Base-by-base conservation (phyloP, 768 basidiomycete species). In the Inosperma sp. region DNA sequence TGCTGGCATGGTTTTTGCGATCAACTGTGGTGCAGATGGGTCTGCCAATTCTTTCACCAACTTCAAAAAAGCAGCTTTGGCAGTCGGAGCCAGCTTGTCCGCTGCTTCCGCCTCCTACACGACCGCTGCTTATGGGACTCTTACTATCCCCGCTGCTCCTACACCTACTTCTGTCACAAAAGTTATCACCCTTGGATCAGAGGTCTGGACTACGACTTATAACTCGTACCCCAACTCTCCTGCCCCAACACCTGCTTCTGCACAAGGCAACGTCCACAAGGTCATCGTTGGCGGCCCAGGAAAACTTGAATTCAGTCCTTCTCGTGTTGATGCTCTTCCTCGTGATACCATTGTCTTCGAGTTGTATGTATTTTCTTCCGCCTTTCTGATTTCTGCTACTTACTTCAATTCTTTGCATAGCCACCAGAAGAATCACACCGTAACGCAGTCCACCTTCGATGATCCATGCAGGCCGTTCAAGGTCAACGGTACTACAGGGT, bases 391-490 rank as follows among this genome's bases (percentile, higher is more conserved):
- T 43, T 22, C 17, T 7, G 21, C 33, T 14, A 14, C 29, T 16
- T 36, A 26, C 14, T 37, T 49, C 33, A n/a, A n/a, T n/a, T n/a
- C 16, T 21, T 16, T 34, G 23, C 35, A 34, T 39, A 80, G 79
- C 77, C 76, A 76, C 48, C 71, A 74, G 62, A 84, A 83, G 75
- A 86, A 84, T 67, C 83, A 84, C 68, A 78, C 78, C 6, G 81
- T 81, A 19, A 81, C 81, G 17, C 81, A 84, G 65, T 79, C 79
- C 8, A 70, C 77, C 3, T 84, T 86, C 63, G 76, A 70, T 36
- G 74, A 76, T 43, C 83, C 83, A 43, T 85, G 83, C 68, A 65
- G 69, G 45, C 71, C 65, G 33, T 60, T 79, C 47, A 69, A 69
- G 49, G 65, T 59, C 25, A 68, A 68, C 52, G 71, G 68, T 35